Conservation (phyloP, 139 green algal species). For the Chlorella sp. region DNA sequence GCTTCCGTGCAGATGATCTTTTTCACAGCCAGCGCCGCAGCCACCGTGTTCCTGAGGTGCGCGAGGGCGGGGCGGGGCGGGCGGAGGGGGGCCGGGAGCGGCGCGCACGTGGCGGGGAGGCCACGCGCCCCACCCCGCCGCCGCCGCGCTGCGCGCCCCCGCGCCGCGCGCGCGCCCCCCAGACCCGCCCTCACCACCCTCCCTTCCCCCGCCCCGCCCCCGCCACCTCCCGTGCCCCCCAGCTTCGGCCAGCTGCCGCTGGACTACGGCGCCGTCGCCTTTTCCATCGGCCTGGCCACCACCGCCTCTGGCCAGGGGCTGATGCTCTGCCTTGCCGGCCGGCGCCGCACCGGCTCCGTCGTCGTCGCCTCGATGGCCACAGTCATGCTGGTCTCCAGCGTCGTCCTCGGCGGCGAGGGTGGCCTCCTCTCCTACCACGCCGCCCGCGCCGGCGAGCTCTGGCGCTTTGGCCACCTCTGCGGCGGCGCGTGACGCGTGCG, state of each 20-base stretch:
- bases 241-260: background rate
- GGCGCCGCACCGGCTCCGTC: constrained; percentile 10
- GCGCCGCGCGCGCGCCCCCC: background rate
- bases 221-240: background rate
- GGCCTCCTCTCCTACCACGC: background rate
- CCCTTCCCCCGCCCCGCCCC: background rate
- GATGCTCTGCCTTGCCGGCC: constrained; percentile 11
- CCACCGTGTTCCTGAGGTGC: constrained; percentile 56
- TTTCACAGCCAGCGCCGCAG: constrained; percentile 58
- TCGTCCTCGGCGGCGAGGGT: constrained; percentile 8
- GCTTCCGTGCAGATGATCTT: background rate
- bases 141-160: background rate
- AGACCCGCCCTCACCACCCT: background rate
- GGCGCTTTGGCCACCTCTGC: constrained; percentile 16
- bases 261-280: constrained; percentile 41
- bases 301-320: constrained; percentile 47
- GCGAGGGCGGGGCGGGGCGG: too few relatives aligned
- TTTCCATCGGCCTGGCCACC: constrained; percentile 39
- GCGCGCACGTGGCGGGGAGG: background rate
- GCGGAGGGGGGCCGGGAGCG: constrained; percentile 39
- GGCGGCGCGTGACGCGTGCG: background rate
- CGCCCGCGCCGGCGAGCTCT: background rate
- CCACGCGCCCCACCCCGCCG: background rate
- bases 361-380: constrained; percentile 40
- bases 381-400: constrained; percentile 21